phyloP scores from a whole-genome alignment of 2,329 filamentous ascomycete species.

The Rhexocercosporidium sp. region DNA sequence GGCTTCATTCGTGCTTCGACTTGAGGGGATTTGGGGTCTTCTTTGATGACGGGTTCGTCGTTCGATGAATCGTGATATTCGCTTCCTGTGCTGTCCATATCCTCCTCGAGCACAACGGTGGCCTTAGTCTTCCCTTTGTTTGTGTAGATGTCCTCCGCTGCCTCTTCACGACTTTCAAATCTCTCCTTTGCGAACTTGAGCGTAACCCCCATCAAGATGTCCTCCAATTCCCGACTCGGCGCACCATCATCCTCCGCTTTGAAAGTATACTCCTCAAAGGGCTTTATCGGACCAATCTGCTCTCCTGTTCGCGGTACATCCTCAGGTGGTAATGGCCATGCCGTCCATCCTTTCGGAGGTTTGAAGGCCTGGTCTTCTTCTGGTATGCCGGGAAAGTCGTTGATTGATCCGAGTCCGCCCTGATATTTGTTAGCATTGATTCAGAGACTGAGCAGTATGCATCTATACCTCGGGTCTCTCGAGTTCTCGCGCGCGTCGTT shows the following conservation, averaged over 20 bases:
- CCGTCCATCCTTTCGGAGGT: conserved; percentile 72
- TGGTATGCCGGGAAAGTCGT: conserved; percentile 30
- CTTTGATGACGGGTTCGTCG: conserved; percentile 11
- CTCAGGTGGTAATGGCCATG: conserved; percentile 76
- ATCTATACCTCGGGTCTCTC: conserved; percentile 46
- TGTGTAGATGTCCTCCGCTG: not conserved
- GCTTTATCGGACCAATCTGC: conserved; percentile 50
- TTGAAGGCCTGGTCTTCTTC: conserved; percentile 47
- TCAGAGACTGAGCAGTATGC: not conserved
- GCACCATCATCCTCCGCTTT: conserved; percentile 49
- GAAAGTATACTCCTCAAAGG: conserved; percentile 57
- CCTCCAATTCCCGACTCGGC: conserved; percentile 69
- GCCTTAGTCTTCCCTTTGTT: not conserved
- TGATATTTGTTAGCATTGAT: not conserved
- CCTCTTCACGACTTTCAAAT: conserved; percentile 51
- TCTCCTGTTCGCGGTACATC: conserved; percentile 66
- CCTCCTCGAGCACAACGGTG: conserved; percentile 22
- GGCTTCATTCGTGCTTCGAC: conserved; percentile 45
- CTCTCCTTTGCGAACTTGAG: conserved; percentile 70
- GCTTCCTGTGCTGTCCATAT: conserved; percentile 1
- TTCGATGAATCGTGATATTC: not conserved
- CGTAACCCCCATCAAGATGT: conserved; percentile 70
- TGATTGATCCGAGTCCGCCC: conserved; percentile 14
- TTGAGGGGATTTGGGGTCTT: not conserved
- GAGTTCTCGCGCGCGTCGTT: conserved; percentile 47